These are phyloP conservation scores for Castanospermum australe DNA, from an alignment of 306 rosid genomes.

Conservation along the genomic window DNA sequence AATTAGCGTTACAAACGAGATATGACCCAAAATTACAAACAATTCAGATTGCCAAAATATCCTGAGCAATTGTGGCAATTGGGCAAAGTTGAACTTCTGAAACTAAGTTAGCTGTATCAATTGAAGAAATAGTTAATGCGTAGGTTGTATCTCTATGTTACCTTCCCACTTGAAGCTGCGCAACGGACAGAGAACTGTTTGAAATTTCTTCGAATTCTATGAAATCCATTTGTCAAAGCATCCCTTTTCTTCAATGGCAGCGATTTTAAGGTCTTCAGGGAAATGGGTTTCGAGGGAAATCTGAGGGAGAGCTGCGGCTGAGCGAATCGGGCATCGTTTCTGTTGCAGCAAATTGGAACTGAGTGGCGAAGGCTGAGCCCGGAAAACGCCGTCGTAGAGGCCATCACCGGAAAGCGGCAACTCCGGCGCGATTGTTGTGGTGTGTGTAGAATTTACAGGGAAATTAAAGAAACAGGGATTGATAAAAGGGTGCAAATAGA, in stretches of 20 bases:
- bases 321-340: conserved; percentile 33
- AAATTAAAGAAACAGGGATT: too few relatives aligned
- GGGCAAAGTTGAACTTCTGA: background rate
- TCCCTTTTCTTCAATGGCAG: conserved; percentile 33
- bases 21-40: background rate
- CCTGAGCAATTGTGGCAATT: background rate
- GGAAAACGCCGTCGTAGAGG: conserved; percentile 49
- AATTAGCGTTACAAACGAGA: background rate
- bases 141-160: conserved; percentile 6
- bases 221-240: conserved; percentile 42
- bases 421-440: background rate
- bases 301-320: conserved; percentile 36
- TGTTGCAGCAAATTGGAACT: conserved; percentile 30
- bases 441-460: too few relatives aligned
- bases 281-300: conserved; percentile 34
- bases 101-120: background rate
- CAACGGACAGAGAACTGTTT: conserved; percentile 54
- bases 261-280: conserved; percentile 39
- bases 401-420: conserved; percentile 41
- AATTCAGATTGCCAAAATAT: background rate
- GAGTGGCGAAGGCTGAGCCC: conserved; percentile 45
- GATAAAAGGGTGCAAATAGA: background rate
- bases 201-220: conserved; percentile 31
- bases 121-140: too few relatives aligned
- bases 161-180: conserved; percentile 75